phyloP scores from a whole-genome alignment of 208 protist genomes.

The Crithidia mellificae region DNA sequence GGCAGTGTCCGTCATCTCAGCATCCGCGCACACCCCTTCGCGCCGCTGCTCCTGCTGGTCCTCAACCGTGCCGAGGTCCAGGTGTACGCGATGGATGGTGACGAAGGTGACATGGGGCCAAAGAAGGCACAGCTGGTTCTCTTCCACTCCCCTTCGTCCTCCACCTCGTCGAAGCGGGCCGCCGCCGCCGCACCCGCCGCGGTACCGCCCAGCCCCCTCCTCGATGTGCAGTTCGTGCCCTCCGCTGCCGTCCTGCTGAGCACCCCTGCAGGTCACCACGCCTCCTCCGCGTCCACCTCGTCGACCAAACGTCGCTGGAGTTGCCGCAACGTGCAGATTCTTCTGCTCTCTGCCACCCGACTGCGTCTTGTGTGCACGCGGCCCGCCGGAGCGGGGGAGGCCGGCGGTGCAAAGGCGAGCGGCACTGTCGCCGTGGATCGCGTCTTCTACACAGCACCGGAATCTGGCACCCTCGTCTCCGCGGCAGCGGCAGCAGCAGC shows the following conservation, averaged over 20 bases:
- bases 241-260: slow-evolving; percentile 25
- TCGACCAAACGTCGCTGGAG: neutral
- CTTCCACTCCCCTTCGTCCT: slow-evolving; percentile 7
- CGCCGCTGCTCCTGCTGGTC: slow-evolving; percentile 34
- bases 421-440: slow-evolving; percentile 22
- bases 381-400: neutral
- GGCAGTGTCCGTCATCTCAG: neutral
- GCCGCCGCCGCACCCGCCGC: neutral
- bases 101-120: neutral
- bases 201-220: slow-evolving; percentile 9
- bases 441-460: slow-evolving; percentile 29
- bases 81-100: slow-evolving; percentile 34
- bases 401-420: neutral
- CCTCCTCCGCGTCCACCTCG: too few relatives aligned
- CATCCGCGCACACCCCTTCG: slow-evolving; percentile 43
- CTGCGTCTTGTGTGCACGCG: slow-evolving; percentile 24
- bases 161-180: neutral
- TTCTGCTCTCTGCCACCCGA: slow-evolving; percentile 26
- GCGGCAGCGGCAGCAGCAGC: neutral
- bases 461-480: neutral
- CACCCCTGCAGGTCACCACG: neutral
- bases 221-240: slow-evolving; percentile 35
- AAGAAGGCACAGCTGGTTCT: slow-evolving; percentile 18
- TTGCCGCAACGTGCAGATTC: slow-evolving; percentile 31
- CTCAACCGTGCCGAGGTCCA: slow-evolving; percentile 30